phyloP scores from a whole-genome alignment of 2,329 filamentous ascomycete species.

The Aspergillus japonicus region DNA sequence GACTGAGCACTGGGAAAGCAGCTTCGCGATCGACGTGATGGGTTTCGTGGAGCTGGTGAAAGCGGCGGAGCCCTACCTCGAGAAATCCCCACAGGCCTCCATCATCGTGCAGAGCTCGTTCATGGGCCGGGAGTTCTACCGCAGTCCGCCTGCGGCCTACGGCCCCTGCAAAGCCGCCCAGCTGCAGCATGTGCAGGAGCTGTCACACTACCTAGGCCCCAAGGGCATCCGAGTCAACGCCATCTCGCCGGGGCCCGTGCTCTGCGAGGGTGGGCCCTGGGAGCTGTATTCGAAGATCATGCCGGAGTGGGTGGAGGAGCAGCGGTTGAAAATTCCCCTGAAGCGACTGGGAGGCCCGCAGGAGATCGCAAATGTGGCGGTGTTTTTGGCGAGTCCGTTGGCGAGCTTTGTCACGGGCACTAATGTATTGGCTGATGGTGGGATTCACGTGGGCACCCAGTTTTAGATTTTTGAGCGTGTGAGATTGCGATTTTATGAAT shows the following conservation, averaged over 20 bases:
- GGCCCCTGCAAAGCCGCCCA: slow-evolving; percentile 24
- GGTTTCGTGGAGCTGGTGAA: slow-evolving; percentile 20
- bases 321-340: slow-evolving; percentile 17
- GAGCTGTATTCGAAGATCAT: slow-evolving; percentile 13
- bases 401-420: slow-evolving; percentile 15
- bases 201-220: slow-evolving; percentile 20
- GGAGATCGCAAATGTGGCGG: slow-evolving; percentile 25
- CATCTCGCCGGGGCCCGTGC: slow-evolving; percentile 29
- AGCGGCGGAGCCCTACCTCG: slow-evolving; percentile 15
- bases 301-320: slow-evolving; percentile 22
- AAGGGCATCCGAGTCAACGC: slow-evolving; percentile 31
- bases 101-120: slow-evolving; percentile 23
- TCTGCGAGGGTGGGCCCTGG: slow-evolving; percentile 14
- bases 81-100: slow-evolving; percentile 17
- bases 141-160: slow-evolving; percentile 22
- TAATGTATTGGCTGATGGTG: slow-evolving; percentile 21
- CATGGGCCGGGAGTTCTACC: slow-evolving; percentile 24
- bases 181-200: slow-evolving; percentile 25
- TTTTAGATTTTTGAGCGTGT: too few relatives aligned
- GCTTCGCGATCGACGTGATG: slow-evolving; percentile 21
- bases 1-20: slow-evolving; percentile 16
- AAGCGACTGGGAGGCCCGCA: slow-evolving; percentile 20
- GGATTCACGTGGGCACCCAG: slow-evolving; percentile 10
- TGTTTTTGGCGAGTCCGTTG: slow-evolving; percentile 26
- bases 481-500: too few relatives aligned